Conservation (phyloP, 306 rosid genomes). For the Amphicarpaea edgeworthii region DNA sequence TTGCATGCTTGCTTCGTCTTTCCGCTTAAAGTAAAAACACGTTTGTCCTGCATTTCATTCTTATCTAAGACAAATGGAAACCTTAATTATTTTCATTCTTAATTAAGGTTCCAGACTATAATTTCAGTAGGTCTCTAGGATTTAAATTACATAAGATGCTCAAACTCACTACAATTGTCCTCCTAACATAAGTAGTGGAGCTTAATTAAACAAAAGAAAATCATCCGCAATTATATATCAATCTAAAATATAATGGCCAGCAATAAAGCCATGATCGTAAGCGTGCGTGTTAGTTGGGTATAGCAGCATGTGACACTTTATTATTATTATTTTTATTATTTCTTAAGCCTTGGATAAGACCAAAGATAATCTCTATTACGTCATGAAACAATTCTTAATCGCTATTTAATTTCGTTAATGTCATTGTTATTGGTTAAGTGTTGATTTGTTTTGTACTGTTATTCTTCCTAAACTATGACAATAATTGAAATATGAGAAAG, state of each 20-base stretch:
- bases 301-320: constrained; percentile 5
- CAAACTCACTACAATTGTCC: neutral
- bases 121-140: constrained; percentile 21
- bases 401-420: neutral
- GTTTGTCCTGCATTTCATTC: constrained; percentile 37
- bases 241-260: neutral
- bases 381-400: constrained; percentile 3
- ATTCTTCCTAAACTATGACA: neutral
- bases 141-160: constrained; percentile 2
- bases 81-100: neutral
- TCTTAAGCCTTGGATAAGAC: constrained; percentile 10
- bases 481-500: neutral
- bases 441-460: neutral
- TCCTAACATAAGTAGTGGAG: neutral
- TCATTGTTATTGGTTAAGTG: neutral
- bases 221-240: neutral
- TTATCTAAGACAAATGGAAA: neutral
- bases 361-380: neutral
- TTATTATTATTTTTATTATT: neutral
- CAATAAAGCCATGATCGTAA: neutral
- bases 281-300: too few relatives aligned
- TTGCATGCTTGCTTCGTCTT: constrained; percentile 46
- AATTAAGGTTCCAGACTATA: constrained; percentile 11
- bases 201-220: neutral
- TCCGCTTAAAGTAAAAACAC: constrained; percentile 47